phyloP scores from a whole-genome alignment of 106 monocot genomes.

The Dendrobium huoshanense region DNA sequence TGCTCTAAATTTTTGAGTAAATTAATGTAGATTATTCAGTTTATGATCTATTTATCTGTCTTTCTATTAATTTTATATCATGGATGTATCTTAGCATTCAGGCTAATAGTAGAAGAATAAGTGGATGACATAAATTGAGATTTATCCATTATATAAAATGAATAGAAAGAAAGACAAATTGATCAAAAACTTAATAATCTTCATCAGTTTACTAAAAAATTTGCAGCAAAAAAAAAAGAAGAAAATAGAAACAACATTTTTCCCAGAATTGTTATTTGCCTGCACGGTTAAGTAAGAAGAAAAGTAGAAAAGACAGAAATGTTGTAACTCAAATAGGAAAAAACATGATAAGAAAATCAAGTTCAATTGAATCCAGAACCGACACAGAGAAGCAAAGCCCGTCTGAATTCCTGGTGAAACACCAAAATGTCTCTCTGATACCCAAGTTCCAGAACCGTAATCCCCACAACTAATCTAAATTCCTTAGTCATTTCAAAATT shows the following conservation, averaged over 20 bases:
- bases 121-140: too few species aligned
- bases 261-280: not conserved
- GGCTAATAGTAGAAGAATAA: too few species aligned
- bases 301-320: too few species aligned
- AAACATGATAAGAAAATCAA: not conserved
- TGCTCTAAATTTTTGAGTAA: not conserved
- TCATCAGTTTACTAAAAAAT: not conserved
- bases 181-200: not conserved
- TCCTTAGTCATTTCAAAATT: not conserved
- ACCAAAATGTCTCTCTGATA: not conserved
- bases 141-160: not conserved
- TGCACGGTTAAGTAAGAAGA: not conserved
- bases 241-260: not conserved
- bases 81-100: too few species aligned
- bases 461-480: not conserved
- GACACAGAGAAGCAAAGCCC: not conserved
- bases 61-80: not conserved
- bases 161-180: not conserved
- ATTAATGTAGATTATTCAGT: not conserved
- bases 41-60: not conserved
- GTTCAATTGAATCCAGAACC: conserved; percentile 2
- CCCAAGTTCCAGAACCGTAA: not conserved
- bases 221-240: not conserved
- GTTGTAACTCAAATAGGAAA: not conserved
- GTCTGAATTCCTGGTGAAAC: not conserved